A percentile compares a stretch with the other conserved stretches of the same genome.
Evolutionary conservation across 2,329 filamentous ascomycete species (phyloP).

Genomic region (Cladosporium sp.): DNA sequence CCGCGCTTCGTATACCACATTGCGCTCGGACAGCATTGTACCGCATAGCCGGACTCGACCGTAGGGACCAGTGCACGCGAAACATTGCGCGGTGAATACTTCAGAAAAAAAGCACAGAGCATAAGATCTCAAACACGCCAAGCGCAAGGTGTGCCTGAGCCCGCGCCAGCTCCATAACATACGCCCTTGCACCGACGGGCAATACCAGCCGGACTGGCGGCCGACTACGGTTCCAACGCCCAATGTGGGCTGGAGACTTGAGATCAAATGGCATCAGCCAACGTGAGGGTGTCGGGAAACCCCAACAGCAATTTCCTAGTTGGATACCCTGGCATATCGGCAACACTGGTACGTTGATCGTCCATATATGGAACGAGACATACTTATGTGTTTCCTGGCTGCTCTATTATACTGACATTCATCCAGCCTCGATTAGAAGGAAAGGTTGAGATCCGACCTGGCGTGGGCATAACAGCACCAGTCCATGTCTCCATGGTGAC

Average conservation of each 20-base stretch:
- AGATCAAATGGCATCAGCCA: constrained; percentile 56
- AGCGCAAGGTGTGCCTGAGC: background rate
- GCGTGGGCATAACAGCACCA: constrained; percentile 77
- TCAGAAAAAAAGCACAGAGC: background rate
- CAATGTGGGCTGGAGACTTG: constrained; percentile 20
- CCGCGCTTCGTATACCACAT: constrained; percentile 3
- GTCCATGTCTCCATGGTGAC: constrained; percentile 89
- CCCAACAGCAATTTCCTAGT: constrained; percentile 96
- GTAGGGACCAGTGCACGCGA: background rate
- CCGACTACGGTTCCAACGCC: constrained; percentile 15
- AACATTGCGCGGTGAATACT: background rate
- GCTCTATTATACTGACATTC: constrained; percentile 1
- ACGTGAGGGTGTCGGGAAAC: constrained; percentile 90
- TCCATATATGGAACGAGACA: background rate
- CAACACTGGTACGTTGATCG: constrained; percentile 71
- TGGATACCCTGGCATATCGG: constrained; percentile 95
- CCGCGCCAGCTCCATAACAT: background rate
- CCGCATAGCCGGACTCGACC: constrained; percentile 3
- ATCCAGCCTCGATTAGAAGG: constrained; percentile 88
- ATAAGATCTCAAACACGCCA: background rate
- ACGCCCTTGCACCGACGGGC: background rate
- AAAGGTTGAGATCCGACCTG: constrained; percentile 92
- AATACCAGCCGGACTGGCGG: constrained; percentile 12
- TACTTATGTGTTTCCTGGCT: background rate
- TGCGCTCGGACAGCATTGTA: background rate